A percentile compares a stretch with the other conserved stretches of the same genome.
Conservation (phyloP, 2,329 filamentous ascomycete species). For the Claviceps lovelessii region DNA sequence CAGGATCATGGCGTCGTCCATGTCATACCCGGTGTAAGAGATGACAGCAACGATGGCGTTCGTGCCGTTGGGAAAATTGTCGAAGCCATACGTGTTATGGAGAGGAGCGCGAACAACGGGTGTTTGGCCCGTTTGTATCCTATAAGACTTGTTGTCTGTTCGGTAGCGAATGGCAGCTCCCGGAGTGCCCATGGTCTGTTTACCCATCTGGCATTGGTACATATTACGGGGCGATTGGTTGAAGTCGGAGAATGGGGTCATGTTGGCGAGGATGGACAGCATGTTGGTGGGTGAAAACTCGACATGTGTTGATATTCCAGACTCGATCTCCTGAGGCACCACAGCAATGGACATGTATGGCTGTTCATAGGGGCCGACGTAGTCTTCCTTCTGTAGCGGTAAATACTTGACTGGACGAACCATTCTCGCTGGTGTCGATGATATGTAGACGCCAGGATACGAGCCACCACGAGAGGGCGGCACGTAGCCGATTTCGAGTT, state of each 20-base stretch:
- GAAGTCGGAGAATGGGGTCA: slow-evolving; percentile 97
- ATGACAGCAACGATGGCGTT: slow-evolving; percentile 96
- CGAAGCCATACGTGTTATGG: slow-evolving; percentile 90
- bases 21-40: slow-evolving; percentile 97
- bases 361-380: slow-evolving; percentile 85
- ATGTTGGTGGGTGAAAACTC: slow-evolving; percentile 94
- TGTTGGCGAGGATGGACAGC: slow-evolving; percentile 91
- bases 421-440: slow-evolving; percentile 74
- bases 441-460: slow-evolving; percentile 91
- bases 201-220: slow-evolving; percentile 99
- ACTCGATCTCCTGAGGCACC: slow-evolving; percentile 70
- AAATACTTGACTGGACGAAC: slow-evolving; percentile 85
- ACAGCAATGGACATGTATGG: slow-evolving; percentile 97
- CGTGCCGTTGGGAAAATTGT: slow-evolving; percentile 94
- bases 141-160: slow-evolving; percentile 95
- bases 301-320: slow-evolving; percentile 84
- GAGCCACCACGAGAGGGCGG: slow-evolving; percentile 82
- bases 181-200: slow-evolving; percentile 97
- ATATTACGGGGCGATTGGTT: slow-evolving; percentile 98
- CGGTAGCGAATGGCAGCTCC: slow-evolving; percentile 71
- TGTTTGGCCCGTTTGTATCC: slow-evolving; percentile 88
- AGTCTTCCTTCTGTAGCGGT: slow-evolving; percentile 71
- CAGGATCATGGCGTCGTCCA: slow-evolving; percentile 99
- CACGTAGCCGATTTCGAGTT: slow-evolving; percentile 85
- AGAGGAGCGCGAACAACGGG: slow-evolving; percentile 83